Evolutionary conservation across 1,284 basidiomycete genomes (phyloP).

Genomic region (Cryptococcus floricola): DNA sequence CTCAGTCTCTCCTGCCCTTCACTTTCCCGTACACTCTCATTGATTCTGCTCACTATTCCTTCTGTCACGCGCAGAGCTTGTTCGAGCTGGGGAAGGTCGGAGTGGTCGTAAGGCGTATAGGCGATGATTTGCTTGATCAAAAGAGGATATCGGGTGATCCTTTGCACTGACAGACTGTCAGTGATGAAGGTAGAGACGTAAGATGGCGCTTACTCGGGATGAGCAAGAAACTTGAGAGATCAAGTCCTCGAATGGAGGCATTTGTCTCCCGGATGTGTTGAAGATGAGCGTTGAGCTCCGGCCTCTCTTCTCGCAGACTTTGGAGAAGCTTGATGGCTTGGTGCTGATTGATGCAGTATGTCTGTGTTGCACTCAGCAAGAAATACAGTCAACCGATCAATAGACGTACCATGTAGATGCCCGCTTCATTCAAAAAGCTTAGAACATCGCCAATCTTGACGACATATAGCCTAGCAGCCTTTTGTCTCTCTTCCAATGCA

Average conservation of each 20-base stretch:
- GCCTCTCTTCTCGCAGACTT: slow-evolving; percentile 65
- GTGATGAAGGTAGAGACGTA: neutral
- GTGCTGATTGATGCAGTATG: slow-evolving; percentile 86
- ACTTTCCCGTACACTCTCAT: slow-evolving; percentile 82
- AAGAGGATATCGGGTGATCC: slow-evolving; percentile 85
- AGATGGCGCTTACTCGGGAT: slow-evolving; percentile 66
- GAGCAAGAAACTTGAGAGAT: slow-evolving; percentile 84
- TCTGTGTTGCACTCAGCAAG: slow-evolving; percentile 52
- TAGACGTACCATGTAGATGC: slow-evolving; percentile 65
- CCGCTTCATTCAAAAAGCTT: slow-evolving; percentile 66
- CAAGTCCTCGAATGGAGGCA: slow-evolving; percentile 72
- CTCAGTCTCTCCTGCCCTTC: slow-evolving; percentile 71
- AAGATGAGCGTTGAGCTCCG: slow-evolving; percentile 63
- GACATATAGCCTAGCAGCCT: slow-evolving; percentile 81
- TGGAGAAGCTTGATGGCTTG: slow-evolving; percentile 75
- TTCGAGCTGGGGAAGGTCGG: slow-evolving; percentile 55
- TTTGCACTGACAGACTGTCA: slow-evolving; percentile 66
- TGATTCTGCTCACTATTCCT: slow-evolving; percentile 70
- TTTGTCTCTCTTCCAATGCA: slow-evolving; percentile 83
- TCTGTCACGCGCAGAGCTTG: slow-evolving; percentile 64
- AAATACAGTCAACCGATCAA: neutral
- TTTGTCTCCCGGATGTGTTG: slow-evolving; percentile 54
- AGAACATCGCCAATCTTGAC: slow-evolving; percentile 84
- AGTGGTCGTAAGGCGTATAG: slow-evolving; percentile 62
- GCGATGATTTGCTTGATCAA: slow-evolving; percentile 79